Base-by-base conservation (phyloP, 2,329 filamentous ascomycete genomes). In the Cladobotryum protrusum region DNA sequence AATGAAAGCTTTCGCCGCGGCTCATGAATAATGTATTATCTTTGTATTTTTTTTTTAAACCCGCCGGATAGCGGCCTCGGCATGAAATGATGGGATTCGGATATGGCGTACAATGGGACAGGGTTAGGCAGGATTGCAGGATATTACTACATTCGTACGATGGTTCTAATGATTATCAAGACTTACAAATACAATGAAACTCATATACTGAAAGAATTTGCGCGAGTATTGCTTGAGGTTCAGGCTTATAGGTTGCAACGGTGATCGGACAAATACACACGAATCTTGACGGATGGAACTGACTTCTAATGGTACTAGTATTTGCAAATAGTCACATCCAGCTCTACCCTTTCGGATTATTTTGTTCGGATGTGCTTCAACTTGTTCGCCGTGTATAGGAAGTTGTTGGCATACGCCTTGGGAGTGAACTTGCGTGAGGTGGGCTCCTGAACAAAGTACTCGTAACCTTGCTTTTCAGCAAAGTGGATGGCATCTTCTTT, bases 371-470 rank as follows among this genome's bases (percentile, higher is more conserved):
- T 82, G 63, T 86, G 81, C 79, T 96, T 97, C 67, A 97, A 75
- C 80, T 92, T 93, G 71, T 82, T 85, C 12, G 87, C 75, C 55
- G 83, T 83, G 75, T 95, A 91, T 56, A 91, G 66, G 71, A 97
- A 99, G 75, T 97, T 96, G 72, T 95, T 95, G 54, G 93, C 92
- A 69, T 99, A 99, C 11, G 89, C 87, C 82, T 99, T 99, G 54
- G 90, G 88, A 14, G 83, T 75, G 61, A 96, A 85, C 64, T 85
- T 87, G 65, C 93, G 83, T 71, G 83, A 82, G 64, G 96, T 95
- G 34, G 93, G 92, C 73, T 97, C 93, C 76, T 97, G 93, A 19
- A 99, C 91, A 68, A 93, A 97, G 72, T 96, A 99, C 68, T 99
- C 92, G 67, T 99, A 99, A 34, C 95, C 93, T 71, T 99, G 93